Conservation (phyloP, 2,329 filamentous ascomycete species). For the Emmonsia crescens region DNA sequence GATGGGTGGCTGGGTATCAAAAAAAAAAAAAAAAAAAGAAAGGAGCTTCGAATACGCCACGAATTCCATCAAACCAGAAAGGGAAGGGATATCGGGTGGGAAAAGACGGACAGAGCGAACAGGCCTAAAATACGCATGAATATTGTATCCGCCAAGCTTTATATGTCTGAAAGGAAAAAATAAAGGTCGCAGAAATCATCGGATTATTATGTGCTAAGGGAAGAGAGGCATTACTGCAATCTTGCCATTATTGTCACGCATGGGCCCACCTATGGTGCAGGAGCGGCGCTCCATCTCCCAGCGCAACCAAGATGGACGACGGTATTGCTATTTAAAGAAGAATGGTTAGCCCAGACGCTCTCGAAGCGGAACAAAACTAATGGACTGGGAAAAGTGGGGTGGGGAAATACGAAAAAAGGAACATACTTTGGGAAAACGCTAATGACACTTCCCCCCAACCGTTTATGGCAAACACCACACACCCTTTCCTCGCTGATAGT, state of each 20-base stretch:
- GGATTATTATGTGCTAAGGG: neutral
- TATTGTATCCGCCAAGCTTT: neutral
- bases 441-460: conserved; percentile 82
- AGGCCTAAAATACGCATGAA: neutral
- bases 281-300: conserved; percentile 30
- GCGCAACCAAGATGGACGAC: conserved; percentile 77
- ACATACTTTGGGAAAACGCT: conserved; percentile 75
- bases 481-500: conserved; percentile 78
- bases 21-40: neutral
- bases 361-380: neutral
- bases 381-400: neutral
- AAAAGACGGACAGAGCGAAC: neutral
- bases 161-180: neutral
- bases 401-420: neutral
- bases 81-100: neutral
- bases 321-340: conserved; percentile 28
- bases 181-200: neutral
- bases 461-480: conserved; percentile 86
- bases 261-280: neutral
- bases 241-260: neutral
- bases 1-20: neutral
- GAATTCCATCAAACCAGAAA: neutral
- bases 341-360: neutral
- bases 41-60: neutral
- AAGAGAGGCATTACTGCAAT: neutral